Conservation (phyloP, 768 basidiomycete genomes). For the Leucocoprinus leucothites region DNA sequence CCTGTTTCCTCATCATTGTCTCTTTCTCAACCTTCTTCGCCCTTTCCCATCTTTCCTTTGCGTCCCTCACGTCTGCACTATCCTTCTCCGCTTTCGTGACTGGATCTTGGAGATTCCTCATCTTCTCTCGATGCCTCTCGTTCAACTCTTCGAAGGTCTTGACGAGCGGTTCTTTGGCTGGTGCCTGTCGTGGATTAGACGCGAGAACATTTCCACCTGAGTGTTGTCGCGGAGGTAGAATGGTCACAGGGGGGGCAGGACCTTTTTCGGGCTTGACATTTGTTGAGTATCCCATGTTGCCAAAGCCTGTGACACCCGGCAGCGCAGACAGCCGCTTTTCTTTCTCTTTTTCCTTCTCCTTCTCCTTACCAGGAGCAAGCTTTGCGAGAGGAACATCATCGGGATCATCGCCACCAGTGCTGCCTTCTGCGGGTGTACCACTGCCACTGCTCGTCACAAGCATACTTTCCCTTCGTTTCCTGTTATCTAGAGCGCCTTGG, state of each 20-base stretch:
- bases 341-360: neutral
- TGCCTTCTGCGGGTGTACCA: conserved; percentile 11
- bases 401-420: conserved; percentile 13
- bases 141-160: conserved; percentile 86
- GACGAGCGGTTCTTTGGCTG: conserved; percentile 53
- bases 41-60: conserved; percentile 79
- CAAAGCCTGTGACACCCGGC: conserved; percentile 7
- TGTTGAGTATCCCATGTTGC: conserved; percentile 8
- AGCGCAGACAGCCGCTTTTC: conserved; percentile 5
- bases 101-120: conserved; percentile 79
- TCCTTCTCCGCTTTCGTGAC: conserved; percentile 80
- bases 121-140: conserved; percentile 81
- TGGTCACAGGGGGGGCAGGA: conserved; percentile 29
- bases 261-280: neutral
- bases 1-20: conserved; percentile 67
- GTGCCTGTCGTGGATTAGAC: conserved; percentile 45
- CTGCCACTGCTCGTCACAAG: conserved; percentile 34
- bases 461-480: conserved; percentile 71
- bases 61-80: conserved; percentile 70
- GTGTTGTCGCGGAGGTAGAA: conserved; percentile 44
- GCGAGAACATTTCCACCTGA: conserved; percentile 30
- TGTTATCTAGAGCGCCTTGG: conserved; percentile 65
- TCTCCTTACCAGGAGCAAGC: conserved; percentile 6
- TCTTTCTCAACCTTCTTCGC: conserved; percentile 73
- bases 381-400: conserved; percentile 15